Evolutionary conservation across 139 green algal species (phyloP).

Genomic region (Astrephomene gubernaculifera): DNA sequence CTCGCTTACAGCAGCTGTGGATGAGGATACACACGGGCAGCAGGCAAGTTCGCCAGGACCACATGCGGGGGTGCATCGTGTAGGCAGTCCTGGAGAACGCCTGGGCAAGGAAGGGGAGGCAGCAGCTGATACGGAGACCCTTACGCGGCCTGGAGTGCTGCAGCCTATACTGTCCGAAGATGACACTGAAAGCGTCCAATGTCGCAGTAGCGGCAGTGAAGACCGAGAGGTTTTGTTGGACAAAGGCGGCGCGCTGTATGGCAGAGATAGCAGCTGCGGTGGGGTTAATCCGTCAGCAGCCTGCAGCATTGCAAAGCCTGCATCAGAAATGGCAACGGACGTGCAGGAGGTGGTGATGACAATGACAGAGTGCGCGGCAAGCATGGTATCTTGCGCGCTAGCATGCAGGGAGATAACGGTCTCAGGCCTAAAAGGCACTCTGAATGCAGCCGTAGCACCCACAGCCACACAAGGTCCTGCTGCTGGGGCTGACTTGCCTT

Average conservation of each 20-base stretch:
- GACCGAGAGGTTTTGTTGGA: no score
- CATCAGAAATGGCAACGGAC: no score
- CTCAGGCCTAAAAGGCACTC: no score
- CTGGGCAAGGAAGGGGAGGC: neutral
- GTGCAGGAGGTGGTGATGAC: no score
- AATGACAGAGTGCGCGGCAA: no score
- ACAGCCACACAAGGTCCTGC: no score
- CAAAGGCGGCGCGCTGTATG: no score
- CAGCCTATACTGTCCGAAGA: neutral
- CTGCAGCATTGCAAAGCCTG: neutral
- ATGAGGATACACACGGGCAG: neutral
- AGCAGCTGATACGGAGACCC: neutral
- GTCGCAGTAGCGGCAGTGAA: neutral
- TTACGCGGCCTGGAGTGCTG: neutral
- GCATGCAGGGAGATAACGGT: no score
- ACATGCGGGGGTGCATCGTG: neutral
- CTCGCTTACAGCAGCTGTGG: neutral
- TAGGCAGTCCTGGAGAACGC: no score
- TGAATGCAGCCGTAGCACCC: no score
- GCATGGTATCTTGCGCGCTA: no score
- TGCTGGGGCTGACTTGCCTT: no score
- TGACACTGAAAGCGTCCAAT: neutral
- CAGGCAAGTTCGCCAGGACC: neutral
- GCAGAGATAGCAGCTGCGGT: neutral
- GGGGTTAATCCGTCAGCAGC: neutral